phyloP scores from a whole-genome alignment of 306 rosid species.

The Prosopis cineraria region DNA sequence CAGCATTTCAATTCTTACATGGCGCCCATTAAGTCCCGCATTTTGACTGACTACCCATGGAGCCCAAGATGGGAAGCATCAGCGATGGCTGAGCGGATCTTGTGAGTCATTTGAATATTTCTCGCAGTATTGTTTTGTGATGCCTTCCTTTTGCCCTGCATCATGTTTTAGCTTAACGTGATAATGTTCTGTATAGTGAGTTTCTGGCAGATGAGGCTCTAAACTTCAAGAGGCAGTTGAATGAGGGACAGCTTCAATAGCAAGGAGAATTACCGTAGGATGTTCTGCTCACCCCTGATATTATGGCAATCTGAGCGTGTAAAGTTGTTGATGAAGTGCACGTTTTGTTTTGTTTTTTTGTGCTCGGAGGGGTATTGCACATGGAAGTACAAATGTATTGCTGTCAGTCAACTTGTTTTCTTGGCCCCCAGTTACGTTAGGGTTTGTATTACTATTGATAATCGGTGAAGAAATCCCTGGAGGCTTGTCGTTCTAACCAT shows the following conservation, averaged over 20 bases:
- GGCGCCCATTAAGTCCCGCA: constrained; percentile 56
- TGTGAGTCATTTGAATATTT: constrained; percentile 42
- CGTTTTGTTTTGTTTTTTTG: neutral
- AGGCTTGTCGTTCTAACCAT: neutral
- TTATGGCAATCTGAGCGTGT: constrained; percentile 4
- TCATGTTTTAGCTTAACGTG: constrained; percentile 7
- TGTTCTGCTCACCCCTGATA: neutral
- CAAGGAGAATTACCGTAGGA: neutral
- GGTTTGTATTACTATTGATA: neutral
- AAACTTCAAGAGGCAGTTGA: constrained; percentile 67
- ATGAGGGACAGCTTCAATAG: constrained; percentile 50
- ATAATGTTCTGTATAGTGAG: constrained; percentile 43
- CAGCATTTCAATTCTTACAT: constrained; percentile 64
- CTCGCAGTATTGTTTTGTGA: neutral
- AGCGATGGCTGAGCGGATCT: constrained; percentile 61
- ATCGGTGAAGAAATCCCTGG: neutral
- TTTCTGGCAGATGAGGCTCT: constrained; percentile 66
- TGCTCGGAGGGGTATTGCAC: neutral
- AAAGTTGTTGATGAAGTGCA: constrained; percentile 14
- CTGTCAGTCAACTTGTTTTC: neutral
- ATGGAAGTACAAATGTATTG: neutral
- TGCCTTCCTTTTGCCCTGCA: neutral
- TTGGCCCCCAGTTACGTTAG: neutral
- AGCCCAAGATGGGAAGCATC: constrained; percentile 71
- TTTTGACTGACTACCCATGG: constrained; percentile 56